Base-by-base conservation (phyloP, 176 grass and related monocot genomes). In the Thalia dealbata region DNA sequence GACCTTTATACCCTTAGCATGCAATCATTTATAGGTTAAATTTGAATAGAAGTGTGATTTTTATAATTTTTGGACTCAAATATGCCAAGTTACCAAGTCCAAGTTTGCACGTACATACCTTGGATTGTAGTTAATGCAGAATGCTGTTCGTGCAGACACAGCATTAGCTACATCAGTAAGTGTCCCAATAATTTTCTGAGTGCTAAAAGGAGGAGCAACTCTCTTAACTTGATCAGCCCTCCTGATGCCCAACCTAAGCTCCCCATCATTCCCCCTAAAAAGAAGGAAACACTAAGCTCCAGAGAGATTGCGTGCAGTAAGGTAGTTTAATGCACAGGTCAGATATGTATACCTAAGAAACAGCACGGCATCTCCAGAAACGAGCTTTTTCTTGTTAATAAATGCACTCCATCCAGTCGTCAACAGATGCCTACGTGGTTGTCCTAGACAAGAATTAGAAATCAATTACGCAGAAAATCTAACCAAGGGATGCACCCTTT, bases 341-440 rank as follows among this genome's bases (percentile, higher is more conserved):
- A 73, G 62, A 51, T 19, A 8, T 35, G 25, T 59, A 70, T 92
- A 96, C 92, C 86, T 71, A 59, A 96, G 84, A 81, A 96, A 96
- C 8, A 96, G 70, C 38, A 96, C 89, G 1, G 95, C 88, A 32
- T 99, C 95, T 10, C 95, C 95, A 32, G 88, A 95, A 63, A 95
- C 83, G 48, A 99, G 91, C 71, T 91, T 95, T 83, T 99, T 99
- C 84, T 82, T 95, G 63, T 99, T 99, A 29, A 99, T 83, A 87
- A 99, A 99, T 13, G 95, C 90, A 85, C 88, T 99, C 95, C 95
- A 99, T 61, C 95, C 90, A 14, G 95, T 99, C 62, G 95, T 99
- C 76, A 99, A 78, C 75, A 99, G 88, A 76, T 99, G 95, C 75
- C 95, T 87, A 27, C 88, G 95, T 50, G 95, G 95, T 81, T 99